Evolutionary conservation across 2,329 filamentous ascomycete genomes (phyloP), one percentile per base, ranked within the genome.

Genomic region (Ceratocystis diversiconidia): DNA sequence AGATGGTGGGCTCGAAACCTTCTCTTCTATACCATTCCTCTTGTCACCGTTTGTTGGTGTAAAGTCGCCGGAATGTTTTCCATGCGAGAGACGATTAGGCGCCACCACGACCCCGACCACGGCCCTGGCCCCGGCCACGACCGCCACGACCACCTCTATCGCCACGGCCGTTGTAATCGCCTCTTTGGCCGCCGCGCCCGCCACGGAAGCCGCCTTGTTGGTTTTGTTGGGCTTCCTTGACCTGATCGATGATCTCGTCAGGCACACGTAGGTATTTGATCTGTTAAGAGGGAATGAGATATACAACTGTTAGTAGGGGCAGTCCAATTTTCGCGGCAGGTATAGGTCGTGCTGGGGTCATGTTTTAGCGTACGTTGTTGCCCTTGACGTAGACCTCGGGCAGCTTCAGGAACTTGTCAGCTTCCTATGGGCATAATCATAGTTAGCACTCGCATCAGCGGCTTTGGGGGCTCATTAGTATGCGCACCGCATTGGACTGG

Each of bases 201-300:
- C 88, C 85, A 66, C 86, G 81, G 72, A 86, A 88, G 68, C 78
- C 78, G 63, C 79, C 76, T 67, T 78, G 79, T 72, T 90, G 85
- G 69, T 82, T 82, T 73, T 89, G 87, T 75, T 97, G 92, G 73
- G 94, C 89, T 70, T 97, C 92, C 80, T 91, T 95, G 28, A 94
- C 92, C 48, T 90, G 77, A 69, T 97, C 92, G 76, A 99, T 89
- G 69, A 99, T 95, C 76, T 97, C 92, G 77, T 99, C 92, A 63
- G 92, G 91, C 2, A 99, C 90, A 71, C 92, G 86, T 41, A 99
- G 84, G 78, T 96, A 99, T 80, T 99, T 99, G 79, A 99, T 99
- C 94, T 96, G 73, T 50, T 28, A 30, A 50, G 22, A n/a, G 15
- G 28, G 22, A 52, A 8, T 25, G 48, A 12, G 28, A 32, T 46